Percentiles rank a stretch among this genome's conserved stretches.
Conservation (phyloP, 2,329 filamentous ascomycete genomes). For the Neofusicoccum parvum region DNA sequence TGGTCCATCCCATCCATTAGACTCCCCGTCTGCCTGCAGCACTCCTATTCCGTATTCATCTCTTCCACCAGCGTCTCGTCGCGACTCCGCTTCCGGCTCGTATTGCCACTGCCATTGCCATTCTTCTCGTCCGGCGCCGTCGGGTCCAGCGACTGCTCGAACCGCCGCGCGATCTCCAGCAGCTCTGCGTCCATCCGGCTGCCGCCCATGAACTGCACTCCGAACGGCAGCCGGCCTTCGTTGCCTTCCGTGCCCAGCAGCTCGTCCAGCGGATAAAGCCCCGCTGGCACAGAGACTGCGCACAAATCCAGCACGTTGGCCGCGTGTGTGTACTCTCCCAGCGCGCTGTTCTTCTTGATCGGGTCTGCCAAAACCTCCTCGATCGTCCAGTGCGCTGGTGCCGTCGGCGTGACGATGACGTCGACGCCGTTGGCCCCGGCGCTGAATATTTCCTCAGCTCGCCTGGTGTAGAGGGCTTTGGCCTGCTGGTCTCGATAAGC, state of each 20-base stretch:
- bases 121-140: background rate
- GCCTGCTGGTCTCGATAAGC: constrained; percentile 38
- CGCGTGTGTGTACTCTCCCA: constrained; percentile 58
- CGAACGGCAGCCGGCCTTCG: constrained; percentile 41
- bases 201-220: constrained; percentile 44
- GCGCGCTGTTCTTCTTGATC: constrained; percentile 54
- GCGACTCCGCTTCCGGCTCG: constrained; percentile 12
- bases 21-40: background rate
- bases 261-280: constrained; percentile 36
- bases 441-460: constrained; percentile 35
- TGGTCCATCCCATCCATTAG: background rate
- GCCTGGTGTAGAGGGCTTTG: constrained; percentile 34
- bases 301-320: constrained; percentile 62
- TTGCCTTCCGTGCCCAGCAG: constrained; percentile 30
- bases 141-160: constrained; percentile 26
- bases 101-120: background rate
- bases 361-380: constrained; percentile 55
- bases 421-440: constrained; percentile 33
- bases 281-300: constrained; percentile 51
- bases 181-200: constrained; percentile 42
- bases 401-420: constrained; percentile 56
- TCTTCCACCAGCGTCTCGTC: constrained; percentile 12
- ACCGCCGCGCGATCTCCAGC: constrained; percentile 42
- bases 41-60: constrained; percentile 18
- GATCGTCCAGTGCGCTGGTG: constrained; percentile 52